Percentiles rank a stretch among this genome's conserved stretches.
Evolutionary conservation across 129 eudicot species (phyloP).

Genomic region (Gnaphalium uliginosum): DNA sequence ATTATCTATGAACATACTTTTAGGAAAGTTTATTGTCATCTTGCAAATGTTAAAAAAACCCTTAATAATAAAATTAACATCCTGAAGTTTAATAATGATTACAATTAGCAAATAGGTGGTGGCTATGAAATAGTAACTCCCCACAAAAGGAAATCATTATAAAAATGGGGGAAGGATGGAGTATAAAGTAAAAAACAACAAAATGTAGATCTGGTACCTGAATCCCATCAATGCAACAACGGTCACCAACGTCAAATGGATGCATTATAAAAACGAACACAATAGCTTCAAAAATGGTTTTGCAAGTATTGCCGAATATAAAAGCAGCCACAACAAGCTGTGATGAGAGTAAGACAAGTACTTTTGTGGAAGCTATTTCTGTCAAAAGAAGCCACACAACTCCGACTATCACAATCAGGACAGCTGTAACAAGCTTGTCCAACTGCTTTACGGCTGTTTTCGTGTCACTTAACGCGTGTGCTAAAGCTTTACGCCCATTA

Average conservation of each 20-base stretch:
- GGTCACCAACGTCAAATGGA: constrained; percentile 96
- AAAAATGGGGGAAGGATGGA: background rate
- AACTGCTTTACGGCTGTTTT: constrained; percentile 87
- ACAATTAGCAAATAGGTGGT: no score
- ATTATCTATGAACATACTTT: no score
- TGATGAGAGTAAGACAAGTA: constrained; percentile 76
- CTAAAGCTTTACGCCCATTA: constrained; percentile 73
- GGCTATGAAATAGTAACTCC: no score
- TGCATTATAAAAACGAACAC: constrained; percentile 92
- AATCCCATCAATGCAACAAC: constrained; percentile 79
- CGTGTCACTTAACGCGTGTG: constrained; percentile 79
- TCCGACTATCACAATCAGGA: constrained; percentile 46
- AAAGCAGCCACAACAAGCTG: constrained; percentile 91
- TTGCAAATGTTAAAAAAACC: no score
- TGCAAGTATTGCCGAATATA: constrained; percentile 92
- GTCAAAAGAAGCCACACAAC: constrained; percentile 81
- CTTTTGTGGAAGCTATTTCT: constrained; percentile 78
- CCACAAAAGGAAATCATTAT: no score
- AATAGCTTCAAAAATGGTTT: constrained; percentile 87
- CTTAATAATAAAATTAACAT: no score
- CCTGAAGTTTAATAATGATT: no score
- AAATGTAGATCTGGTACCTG: constrained; percentile 43
- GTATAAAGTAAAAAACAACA: background rate
- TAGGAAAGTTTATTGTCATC: no score
- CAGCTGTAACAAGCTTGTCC: constrained; percentile 59